Evolutionary conservation across 257 asterid genomes (phyloP).

Genomic region (Jacaranda mimosifolia): DNA sequence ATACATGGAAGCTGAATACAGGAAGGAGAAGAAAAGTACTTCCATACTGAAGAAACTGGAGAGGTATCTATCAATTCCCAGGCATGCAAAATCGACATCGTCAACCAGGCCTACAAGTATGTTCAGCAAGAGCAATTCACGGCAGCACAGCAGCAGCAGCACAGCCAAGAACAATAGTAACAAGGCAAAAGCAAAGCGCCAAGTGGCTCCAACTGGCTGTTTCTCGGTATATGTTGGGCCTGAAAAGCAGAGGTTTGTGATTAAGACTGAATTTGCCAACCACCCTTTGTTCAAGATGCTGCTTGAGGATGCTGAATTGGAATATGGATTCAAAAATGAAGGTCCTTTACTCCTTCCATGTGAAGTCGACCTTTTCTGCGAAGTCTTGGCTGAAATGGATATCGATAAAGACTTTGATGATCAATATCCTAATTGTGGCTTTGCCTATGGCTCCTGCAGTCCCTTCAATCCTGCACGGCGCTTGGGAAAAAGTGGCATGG

Average conservation of each 20-base stretch:
- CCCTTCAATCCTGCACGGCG: slow-evolving; percentile 45
- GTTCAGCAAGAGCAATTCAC: neutral
- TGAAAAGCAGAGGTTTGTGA: slow-evolving; percentile 52
- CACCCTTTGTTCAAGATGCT: slow-evolving; percentile 70
- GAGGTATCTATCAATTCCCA: slow-evolving; percentile 36
- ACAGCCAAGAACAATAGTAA: neutral
- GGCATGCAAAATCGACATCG: neutral
- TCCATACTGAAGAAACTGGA: slow-evolving; percentile 43
- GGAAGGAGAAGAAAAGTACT: slow-evolving; percentile 14
- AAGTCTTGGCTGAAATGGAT: slow-evolving; percentile 62
- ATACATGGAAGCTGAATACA: slow-evolving; percentile 29
- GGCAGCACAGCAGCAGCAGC: no score
- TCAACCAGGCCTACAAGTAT: neutral
- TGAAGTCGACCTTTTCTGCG: slow-evolving; percentile 59
- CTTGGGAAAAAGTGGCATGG: slow-evolving; percentile 20
- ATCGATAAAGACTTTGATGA: slow-evolving; percentile 3
- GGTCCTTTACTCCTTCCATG: slow-evolving; percentile 72
- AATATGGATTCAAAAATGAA: slow-evolving; percentile 59
- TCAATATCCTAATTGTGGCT: neutral
- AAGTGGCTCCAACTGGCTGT: slow-evolving; percentile 59
- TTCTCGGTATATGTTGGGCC: slow-evolving; percentile 73
- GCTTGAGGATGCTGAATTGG: slow-evolving; percentile 75
- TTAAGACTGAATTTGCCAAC: slow-evolving; percentile 53
- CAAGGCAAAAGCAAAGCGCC: slow-evolving; percentile 1
- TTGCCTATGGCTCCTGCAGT: slow-evolving; percentile 34